Evolutionary conservation across 1,284 basidiomycete genomes (phyloP).

Genomic region (Austroboletus niveus): DNA sequence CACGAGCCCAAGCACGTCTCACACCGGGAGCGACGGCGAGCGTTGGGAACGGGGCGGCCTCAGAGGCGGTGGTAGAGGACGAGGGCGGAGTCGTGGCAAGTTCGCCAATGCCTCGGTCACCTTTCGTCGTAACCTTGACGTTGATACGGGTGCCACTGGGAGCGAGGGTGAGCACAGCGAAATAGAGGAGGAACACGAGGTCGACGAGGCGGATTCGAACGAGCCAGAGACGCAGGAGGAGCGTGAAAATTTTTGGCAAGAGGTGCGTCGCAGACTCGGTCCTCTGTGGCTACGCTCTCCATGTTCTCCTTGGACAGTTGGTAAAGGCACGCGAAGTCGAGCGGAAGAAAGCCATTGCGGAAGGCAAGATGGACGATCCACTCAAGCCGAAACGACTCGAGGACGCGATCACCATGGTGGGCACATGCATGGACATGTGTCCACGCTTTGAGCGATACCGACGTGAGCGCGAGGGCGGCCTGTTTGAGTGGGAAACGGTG

Average conservation of each 20-base stretch:
- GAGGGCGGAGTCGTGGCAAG: slow-evolving; percentile 38
- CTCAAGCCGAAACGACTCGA: slow-evolving; percentile 74
- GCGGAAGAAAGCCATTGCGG: slow-evolving; percentile 73
- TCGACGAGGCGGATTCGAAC: slow-evolving; percentile 28
- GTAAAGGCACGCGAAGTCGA: slow-evolving; percentile 74
- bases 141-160: slow-evolving; percentile 26
- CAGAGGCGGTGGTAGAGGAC: slow-evolving; percentile 40
- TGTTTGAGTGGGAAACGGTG: slow-evolving; percentile 86
- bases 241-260: slow-evolving; percentile 62
- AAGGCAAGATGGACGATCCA: slow-evolving; percentile 88
- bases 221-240: slow-evolving; percentile 56
- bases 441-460: slow-evolving; percentile 91
- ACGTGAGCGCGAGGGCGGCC: slow-evolving; percentile 86
- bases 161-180: slow-evolving; percentile 32
- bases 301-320: slow-evolving; percentile 42
- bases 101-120: slow-evolving; percentile 39
- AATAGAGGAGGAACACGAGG: slow-evolving; percentile 26
- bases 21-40: slow-evolving; percentile 41
- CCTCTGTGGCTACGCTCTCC: slow-evolving; percentile 18
- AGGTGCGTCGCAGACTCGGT: slow-evolving; percentile 45
- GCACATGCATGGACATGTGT: slow-evolving; percentile 94
- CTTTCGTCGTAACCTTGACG: slow-evolving; percentile 25
- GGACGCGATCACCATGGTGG: slow-evolving; percentile 87
- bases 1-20: slow-evolving; percentile 35
- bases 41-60: slow-evolving; percentile 56